phyloP scores from a whole-genome alignment of 495 filamentous ascomycete genomes.

The Aspergillus panamensis region DNA sequence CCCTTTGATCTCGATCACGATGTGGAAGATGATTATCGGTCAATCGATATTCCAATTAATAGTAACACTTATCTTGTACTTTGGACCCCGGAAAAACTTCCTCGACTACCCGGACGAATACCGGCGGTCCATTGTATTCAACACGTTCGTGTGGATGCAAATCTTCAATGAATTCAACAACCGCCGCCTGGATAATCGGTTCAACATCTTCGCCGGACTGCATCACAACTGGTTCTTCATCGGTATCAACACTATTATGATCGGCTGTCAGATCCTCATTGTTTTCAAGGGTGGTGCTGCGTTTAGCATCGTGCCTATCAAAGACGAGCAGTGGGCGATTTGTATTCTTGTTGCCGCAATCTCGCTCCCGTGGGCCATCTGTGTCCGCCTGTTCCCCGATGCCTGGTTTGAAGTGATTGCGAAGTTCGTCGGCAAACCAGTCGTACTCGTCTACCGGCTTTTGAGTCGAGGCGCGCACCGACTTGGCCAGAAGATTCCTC shows the following conservation, averaged over 20 bases:
- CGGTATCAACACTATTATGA: slow-evolving; percentile 64
- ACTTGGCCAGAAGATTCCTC: not conserved
- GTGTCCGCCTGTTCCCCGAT: slow-evolving; percentile 60
- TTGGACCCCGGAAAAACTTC: slow-evolving; percentile 50
- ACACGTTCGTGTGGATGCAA: slow-evolving; percentile 87
- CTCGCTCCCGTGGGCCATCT: slow-evolving; percentile 63
- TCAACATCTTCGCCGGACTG: slow-evolving; percentile 76
- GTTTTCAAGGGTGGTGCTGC: slow-evolving; percentile 63
- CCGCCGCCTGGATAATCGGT: slow-evolving; percentile 71
- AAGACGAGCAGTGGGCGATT: slow-evolving; percentile 60
- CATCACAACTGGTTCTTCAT: slow-evolving; percentile 67
- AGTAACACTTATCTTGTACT: slow-evolving; percentile 68
- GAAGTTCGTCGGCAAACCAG: slow-evolving; percentile 11
- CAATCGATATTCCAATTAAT: slow-evolving; percentile 70
- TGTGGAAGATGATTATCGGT: slow-evolving; percentile 89
- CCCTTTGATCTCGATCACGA: slow-evolving; percentile 65
- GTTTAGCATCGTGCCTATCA: slow-evolving; percentile 60
- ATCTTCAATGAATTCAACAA: slow-evolving; percentile 81
- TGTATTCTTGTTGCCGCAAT: slow-evolving; percentile 47
- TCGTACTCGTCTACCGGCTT: slow-evolving; percentile 7
- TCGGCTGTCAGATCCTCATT: slow-evolving; percentile 68
- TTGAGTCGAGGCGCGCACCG: slow-evolving; percentile 5
- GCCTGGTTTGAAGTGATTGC: slow-evolving; percentile 29
- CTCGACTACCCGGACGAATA: slow-evolving; percentile 42
- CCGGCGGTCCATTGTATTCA: slow-evolving; percentile 68